phyloP scores from a whole-genome alignment of 352 stramenopile genomes.

The Phytophthora kernoviae region DNA sequence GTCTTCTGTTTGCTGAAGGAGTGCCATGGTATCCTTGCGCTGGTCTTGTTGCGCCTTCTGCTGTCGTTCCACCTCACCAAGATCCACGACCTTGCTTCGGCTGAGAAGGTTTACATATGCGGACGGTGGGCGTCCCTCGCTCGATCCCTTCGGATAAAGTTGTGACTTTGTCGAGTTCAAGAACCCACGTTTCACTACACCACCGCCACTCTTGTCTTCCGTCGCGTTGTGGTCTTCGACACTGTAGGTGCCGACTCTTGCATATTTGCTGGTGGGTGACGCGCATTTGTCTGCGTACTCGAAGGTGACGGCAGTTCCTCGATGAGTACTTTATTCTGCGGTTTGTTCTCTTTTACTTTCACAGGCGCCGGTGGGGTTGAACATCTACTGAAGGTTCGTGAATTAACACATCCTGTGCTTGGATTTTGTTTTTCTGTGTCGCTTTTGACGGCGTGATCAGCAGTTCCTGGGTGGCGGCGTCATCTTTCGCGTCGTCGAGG shows the following conservation, averaged over 20 bases:
- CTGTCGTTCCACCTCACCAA: slow-evolving; percentile 53
- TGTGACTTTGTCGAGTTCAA: slow-evolving; percentile 60
- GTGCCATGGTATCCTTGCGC: slow-evolving; percentile 28
- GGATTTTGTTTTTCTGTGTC: not conserved
- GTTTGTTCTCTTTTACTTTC: slow-evolving; percentile 1
- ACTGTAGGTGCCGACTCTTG: slow-evolving; percentile 5
- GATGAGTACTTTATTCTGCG: slow-evolving; percentile 44
- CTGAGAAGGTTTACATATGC: slow-evolving; percentile 81
- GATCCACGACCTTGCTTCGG: slow-evolving; percentile 82
- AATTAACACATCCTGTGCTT: slow-evolving; percentile 14
- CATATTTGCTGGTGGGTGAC: not conserved
- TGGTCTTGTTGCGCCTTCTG: slow-evolving; percentile 37
- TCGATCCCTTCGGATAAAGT: slow-evolving; percentile 79
- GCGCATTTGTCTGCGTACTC: slow-evolving; percentile 5
- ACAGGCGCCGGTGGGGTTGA: slow-evolving; percentile 16
- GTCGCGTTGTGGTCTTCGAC: slow-evolving; percentile 5
- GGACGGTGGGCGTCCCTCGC: slow-evolving; percentile 63
- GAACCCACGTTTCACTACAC: slow-evolving; percentile 78
- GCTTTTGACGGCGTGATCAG: slow-evolving; percentile 17
- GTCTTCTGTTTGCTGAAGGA: slow-evolving; percentile 25
- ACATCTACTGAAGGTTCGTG: slow-evolving; percentile 6
- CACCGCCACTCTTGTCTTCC: slow-evolving; percentile 19
- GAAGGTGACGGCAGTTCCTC: slow-evolving; percentile 42
- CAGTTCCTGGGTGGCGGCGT: slow-evolving; percentile 16
- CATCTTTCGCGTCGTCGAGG: slow-evolving; percentile 24